Evolutionary conservation across 495 filamentous ascomycete genomes (phyloP).

Genomic region (Penicillium mononematosum): DNA sequence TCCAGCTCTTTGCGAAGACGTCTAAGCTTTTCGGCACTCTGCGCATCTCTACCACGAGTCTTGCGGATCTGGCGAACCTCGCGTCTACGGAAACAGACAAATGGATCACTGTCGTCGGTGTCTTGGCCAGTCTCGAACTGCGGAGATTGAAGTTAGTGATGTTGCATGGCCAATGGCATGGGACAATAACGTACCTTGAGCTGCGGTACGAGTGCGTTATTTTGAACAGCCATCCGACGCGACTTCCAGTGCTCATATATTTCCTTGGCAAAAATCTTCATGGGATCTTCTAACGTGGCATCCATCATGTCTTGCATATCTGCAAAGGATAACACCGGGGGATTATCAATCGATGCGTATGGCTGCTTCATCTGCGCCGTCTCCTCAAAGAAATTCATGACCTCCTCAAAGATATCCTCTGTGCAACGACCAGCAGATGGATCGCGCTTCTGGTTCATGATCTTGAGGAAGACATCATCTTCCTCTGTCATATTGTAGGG

Average conservation of each 20-base stretch:
- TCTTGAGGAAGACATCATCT: constrained; percentile 80
- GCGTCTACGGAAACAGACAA: constrained; percentile 95
- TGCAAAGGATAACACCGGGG: constrained; percentile 75
- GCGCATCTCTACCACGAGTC: constrained; percentile 88
- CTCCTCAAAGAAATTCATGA: constrained; percentile 94
- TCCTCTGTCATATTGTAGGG: constrained; percentile 91
- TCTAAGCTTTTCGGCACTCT: constrained; percentile 91
- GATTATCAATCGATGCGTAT: constrained; percentile 79
- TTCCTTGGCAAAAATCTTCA: constrained; percentile 73
- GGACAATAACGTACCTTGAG: constrained; percentile 59
- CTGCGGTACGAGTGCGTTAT: constrained; percentile 65
- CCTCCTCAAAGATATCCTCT: constrained; percentile 86
- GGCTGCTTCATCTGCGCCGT: constrained; percentile 78
- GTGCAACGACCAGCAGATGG: constrained; percentile 61
- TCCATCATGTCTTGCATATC: constrained; percentile 78
- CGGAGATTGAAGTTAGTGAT: constrained; percentile 24
- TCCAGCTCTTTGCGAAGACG: constrained; percentile 89
- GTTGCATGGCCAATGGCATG: background rate
- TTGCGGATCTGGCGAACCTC: constrained; percentile 94
- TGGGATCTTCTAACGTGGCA: constrained; percentile 61
- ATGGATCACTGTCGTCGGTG: constrained; percentile 93
- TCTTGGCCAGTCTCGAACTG: constrained; percentile 89
- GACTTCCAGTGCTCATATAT: constrained; percentile 92
- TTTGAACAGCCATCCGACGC: constrained; percentile 61
- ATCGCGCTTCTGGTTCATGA: constrained; percentile 73